These are phyloP conservation scores for Lagenidium sp. DNA, from an alignment of 352 stramenopile species.

Conservation along the genomic window DNA sequence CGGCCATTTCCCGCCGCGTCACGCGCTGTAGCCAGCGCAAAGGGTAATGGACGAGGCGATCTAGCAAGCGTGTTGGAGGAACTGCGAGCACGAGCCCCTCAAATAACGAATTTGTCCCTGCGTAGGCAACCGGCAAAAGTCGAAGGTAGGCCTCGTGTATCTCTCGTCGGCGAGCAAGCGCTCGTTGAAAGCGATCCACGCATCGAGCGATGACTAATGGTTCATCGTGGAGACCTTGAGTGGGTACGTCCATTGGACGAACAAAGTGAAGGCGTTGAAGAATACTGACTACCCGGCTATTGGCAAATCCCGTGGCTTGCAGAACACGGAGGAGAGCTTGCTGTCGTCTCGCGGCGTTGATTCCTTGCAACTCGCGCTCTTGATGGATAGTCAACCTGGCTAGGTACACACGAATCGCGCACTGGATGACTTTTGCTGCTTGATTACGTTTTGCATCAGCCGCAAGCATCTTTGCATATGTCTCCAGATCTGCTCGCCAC, in stretches of 20 bases:
- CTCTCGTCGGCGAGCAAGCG: slow-evolving; percentile 37
- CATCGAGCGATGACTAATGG: slow-evolving; percentile 48
- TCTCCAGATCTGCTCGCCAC: slow-evolving; percentile 48
- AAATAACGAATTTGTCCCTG: no score
- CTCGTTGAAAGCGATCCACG: slow-evolving; percentile 43
- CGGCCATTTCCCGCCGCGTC: slow-evolving; percentile 39
- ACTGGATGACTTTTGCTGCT: slow-evolving; percentile 66
- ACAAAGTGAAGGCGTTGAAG: slow-evolving; percentile 65
- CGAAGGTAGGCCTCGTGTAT: slow-evolving; percentile 35
- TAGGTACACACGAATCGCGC: slow-evolving; percentile 56
- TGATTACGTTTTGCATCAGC: slow-evolving; percentile 60
- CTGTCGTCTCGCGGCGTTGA: slow-evolving; percentile 53
- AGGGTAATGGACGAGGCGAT: slow-evolving; percentile 58
- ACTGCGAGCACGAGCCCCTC: slow-evolving; percentile 30
- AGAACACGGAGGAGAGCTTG: slow-evolving; percentile 38
- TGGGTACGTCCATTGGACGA: slow-evolving; percentile 34
- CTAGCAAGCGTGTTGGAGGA: slow-evolving; percentile 42
- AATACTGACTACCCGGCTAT: slow-evolving; percentile 57
- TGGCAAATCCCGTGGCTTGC: slow-evolving; percentile 44
- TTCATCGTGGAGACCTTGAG: slow-evolving; percentile 34
- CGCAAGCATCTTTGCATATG: slow-evolving; percentile 50
- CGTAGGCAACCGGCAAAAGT: slow-evolving; percentile 39
- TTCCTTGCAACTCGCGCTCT: slow-evolving; percentile 57
- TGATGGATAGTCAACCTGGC: slow-evolving; percentile 45
- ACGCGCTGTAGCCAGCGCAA: slow-evolving; percentile 40